Evolutionary conservation across 1,284 basidiomycete genomes (phyloP).

Genomic region (Apiotrichum veenhuisii): DNA sequence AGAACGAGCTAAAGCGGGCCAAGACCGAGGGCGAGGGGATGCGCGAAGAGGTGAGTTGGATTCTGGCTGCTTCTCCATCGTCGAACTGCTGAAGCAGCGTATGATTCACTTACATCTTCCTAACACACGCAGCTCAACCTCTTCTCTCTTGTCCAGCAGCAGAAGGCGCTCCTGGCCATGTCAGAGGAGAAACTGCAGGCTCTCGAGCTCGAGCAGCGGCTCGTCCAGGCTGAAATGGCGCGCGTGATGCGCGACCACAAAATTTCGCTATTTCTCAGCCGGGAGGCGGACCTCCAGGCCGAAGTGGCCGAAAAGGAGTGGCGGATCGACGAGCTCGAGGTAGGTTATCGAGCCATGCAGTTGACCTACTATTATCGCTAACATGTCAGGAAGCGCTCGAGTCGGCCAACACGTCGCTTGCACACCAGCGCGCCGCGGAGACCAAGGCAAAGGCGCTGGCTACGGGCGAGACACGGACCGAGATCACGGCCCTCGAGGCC

Average conservation of each 20-base stretch:
- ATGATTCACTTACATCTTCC: neutral
- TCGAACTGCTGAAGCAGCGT: no score
- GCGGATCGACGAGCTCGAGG: slow-evolving; percentile 30
- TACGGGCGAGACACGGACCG: slow-evolving; percentile 14
- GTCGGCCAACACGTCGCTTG: slow-evolving; percentile 31
- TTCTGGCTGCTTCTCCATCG: no score
- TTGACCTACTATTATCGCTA: no score
- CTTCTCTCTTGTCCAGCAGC: slow-evolving; percentile 30
- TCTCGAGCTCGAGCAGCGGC: slow-evolving; percentile 36
- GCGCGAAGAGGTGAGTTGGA: slow-evolving; percentile 36
- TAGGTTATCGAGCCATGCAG: slow-evolving; percentile 8
- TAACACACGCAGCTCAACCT: slow-evolving; percentile 32
- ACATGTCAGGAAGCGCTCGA: slow-evolving; percentile 22
- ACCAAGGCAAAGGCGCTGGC: slow-evolving; percentile 17
- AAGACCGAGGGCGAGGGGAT: slow-evolving; percentile 28
- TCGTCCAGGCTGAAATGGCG: slow-evolving; percentile 29
- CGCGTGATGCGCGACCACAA: slow-evolving; percentile 42
- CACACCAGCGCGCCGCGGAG: slow-evolving; percentile 27
- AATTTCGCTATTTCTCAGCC: slow-evolving; percentile 33
- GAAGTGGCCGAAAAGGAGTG: slow-evolving; percentile 31
- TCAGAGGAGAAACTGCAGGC: slow-evolving; percentile 38
- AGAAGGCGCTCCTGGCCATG: slow-evolving; percentile 36
- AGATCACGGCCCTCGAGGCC: slow-evolving; percentile 20
- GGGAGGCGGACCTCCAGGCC: slow-evolving; percentile 30
- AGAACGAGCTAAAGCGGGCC: slow-evolving; percentile 24